Conservation (phyloP, 371 early-diverging fungal genomes). For the Syncephalastrum monosporum region DNA sequence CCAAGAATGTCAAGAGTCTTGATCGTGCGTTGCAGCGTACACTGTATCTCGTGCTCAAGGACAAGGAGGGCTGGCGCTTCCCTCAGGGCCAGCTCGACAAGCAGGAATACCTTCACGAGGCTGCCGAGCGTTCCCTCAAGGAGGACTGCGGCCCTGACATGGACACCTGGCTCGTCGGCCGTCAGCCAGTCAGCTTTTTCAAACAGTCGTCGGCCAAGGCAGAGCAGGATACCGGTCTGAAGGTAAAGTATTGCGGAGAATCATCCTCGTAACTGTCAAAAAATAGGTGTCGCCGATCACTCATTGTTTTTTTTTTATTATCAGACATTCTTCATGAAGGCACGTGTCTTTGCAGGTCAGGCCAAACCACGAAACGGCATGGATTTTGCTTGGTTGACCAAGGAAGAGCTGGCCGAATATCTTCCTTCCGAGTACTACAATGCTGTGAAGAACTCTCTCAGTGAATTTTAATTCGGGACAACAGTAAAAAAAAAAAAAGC, state of each 20-base stretch:
- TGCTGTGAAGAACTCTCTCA: constrained; percentile 73
- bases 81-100: constrained; percentile 69
- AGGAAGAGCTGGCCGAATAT: constrained; percentile 73
- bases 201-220: constrained; percentile 44
- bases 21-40: constrained; percentile 71
- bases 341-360: constrained; percentile 81
- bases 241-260: constrained; percentile 16
- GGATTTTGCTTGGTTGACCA: constrained; percentile 90
- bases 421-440: constrained; percentile 74
- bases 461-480: constrained; percentile 47
- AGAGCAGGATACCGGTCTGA: constrained; percentile 26
- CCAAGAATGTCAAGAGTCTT: constrained; percentile 66
- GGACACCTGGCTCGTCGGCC: constrained; percentile 88
- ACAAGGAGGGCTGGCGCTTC: constrained; percentile 70
- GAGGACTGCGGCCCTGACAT: constrained; percentile 75
- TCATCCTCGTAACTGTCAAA: not conserved
- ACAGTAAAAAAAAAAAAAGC: not conserved
- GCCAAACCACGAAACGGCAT: constrained; percentile 54
- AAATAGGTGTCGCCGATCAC: not conserved
- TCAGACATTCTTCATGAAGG: constrained; percentile 78
- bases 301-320: constrained; percentile 54
- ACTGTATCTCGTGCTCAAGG: constrained; percentile 75
- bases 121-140: constrained; percentile 70
- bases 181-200: constrained; percentile 76
- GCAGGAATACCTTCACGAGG: constrained; percentile 76